phyloP scores from a whole-genome alignment of 257 asterid species.

The Solanum chaucha region DNA sequence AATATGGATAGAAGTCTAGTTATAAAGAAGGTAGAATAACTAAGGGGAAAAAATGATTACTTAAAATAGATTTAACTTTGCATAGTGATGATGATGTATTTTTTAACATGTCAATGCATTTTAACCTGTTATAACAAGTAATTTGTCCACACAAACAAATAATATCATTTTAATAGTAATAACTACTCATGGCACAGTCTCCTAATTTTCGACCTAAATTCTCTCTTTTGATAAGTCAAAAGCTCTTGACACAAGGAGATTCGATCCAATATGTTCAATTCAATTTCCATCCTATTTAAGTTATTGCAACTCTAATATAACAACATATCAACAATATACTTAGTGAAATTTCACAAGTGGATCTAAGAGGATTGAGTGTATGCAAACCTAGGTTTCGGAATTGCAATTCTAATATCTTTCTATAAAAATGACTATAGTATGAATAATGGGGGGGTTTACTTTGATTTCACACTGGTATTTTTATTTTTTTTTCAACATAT shows the following conservation, averaged over 20 bases:
- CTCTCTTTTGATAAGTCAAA: not conserved
- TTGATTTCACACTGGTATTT: not conserved
- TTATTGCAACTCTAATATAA: not conserved
- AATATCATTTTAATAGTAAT: not conserved
- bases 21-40: not conserved
- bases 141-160: not conserved
- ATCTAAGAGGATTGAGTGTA: no score
- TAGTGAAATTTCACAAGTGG: no score
- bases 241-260: not conserved
- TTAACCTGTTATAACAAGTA: not conserved
- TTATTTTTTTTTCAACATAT: not conserved
- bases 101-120: not conserved
- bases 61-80: not conserved
- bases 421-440: not conserved
- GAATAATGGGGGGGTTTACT: not conserved
- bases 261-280: not conserved
- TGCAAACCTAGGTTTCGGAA: no score
- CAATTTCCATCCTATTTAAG: not conserved
- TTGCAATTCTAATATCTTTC: not conserved
- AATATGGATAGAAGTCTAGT: not conserved
- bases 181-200: not conserved
- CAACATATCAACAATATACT: not conserved
- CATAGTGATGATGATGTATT: not conserved
- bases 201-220: not conserved
- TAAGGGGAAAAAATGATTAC: not conserved